Evolutionary conservation across 345 rosid species (phyloP), one percentile per base, ranked within the genome.

Genomic region (Bruguiera parviflora): DNA sequence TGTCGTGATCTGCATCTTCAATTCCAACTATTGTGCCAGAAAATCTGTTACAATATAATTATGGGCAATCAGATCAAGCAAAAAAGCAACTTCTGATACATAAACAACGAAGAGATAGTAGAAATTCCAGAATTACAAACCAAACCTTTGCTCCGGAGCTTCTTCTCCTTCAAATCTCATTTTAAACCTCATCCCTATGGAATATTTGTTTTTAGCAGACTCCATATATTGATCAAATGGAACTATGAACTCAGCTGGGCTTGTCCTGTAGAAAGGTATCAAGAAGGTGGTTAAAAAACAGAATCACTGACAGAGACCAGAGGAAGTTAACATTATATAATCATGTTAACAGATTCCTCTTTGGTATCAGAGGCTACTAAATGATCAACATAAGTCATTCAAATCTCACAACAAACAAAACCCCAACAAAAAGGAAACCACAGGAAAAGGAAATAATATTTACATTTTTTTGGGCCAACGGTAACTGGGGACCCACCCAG

Each of bases 81-180:
- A 33, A 33, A 21, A 46, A 49, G n/a, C 27, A 64, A 46, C 21
- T 13, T 6, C 15, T 1, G 31, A 27, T 6, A 39, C 16, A 8
- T 15, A 20, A 61, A 51, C 28, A n/a, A 32, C 8, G 9, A 25
- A 20, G 29, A 31, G 35, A 16, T 24, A 47, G n/a, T 22, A 58
- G 25, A 24, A 53, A 19, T 1, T 53, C 29, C 35, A 37, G 16
- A 53, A 51, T 25, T 35, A 32, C 32, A n/a, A 35, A 28, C n/a
- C 15, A 39, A 63, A 86, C 90, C 88, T 84, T 69, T 84, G 88
- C 52, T 84, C 90, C 5, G 88, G 82, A 73, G 81, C 80, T 77
- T 84, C 90, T 72, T 78, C 84, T 58, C 85, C 86, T 67, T 85
- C 89, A 71, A 85, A 85, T 68, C 78, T 81, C 89, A 85, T 85